Conservation (phyloP, 2,329 filamentous ascomycete species). For the Gyromitra esculenta region DNA sequence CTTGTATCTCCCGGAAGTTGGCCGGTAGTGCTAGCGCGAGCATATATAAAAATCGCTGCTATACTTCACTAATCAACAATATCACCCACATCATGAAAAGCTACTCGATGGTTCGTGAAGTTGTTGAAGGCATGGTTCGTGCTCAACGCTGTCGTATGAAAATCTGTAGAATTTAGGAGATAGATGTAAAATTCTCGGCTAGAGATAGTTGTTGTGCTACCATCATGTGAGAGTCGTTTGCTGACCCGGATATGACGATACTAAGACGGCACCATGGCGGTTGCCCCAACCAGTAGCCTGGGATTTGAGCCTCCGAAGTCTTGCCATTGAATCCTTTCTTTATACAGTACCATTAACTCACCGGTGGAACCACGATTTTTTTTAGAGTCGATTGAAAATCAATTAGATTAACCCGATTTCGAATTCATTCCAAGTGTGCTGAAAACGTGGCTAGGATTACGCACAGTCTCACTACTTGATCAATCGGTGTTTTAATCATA, state of each 20-base stretch:
- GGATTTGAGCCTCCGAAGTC: not conserved
- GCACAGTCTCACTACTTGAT: not conserved
- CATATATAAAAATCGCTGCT: not conserved
- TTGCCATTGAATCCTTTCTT: not conserved
- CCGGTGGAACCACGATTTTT: constrained; percentile 18
- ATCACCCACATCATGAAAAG: constrained; percentile 1
- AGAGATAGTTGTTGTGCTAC: not conserved
- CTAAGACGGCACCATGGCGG: not conserved
- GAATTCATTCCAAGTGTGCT: not conserved
- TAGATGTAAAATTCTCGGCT: not conserved
- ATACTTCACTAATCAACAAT: not conserved
- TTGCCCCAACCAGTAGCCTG: not conserved
- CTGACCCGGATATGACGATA: not conserved
- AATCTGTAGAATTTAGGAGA: not conserved
- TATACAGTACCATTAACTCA: not conserved
- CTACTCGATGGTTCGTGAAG: not conserved
- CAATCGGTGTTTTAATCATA: constrained; percentile 1
- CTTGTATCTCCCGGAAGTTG: not conserved
- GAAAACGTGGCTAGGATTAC: constrained; percentile 7
- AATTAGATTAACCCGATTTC: constrained; percentile 9
- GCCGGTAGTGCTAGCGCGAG: not conserved
- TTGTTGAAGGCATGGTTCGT: not conserved
- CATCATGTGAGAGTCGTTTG: not conserved
- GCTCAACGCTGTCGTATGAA: not conserved
- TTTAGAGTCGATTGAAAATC: constrained; percentile 4